Evolutionary conservation across 2,329 filamentous ascomycete species (phyloP), one percentile per base, ranked within the genome.

Genomic region (Aspergillus tubingensis): DNA sequence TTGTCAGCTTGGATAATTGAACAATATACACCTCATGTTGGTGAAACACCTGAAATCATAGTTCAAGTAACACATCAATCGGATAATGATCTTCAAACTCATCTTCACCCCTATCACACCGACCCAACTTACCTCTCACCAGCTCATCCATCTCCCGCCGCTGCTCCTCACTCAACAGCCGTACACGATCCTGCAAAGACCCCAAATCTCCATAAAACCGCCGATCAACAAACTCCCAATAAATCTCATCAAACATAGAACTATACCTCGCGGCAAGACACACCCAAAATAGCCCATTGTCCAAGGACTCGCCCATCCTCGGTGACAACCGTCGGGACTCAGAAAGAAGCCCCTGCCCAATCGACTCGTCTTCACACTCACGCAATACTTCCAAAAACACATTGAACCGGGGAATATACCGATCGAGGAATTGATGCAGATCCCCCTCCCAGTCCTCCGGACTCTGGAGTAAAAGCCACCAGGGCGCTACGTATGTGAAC

Each of bases 181-280:
- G 21, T 32, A 67, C 19, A 17, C 68, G 62, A 23, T 69, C 68
- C 8, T 68, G 59, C 44, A 69, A 44, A 10, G 65, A 66, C 2
- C 51, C 64, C 43, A 66, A 62, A 7, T 58, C 6, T 2, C 68
- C 69, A 59, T 66, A 67, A 44, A 66, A 66, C 23, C 23, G 43
- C 38, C 59, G 15, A 19, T 68, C 62, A 19, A 70, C 56, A 27
- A 68, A 69, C 6, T 44, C 62, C 67, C 66, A 72, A 60, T 71
- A 74, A 11, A 72, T 68, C 3, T 63, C 60, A 61, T 72, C 68
- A 36, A 72, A 67, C 64, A 67, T 65, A 49, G 60, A 69, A 55
- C 67, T 69, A 30, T 66, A 65, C 49, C 65, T 59, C 62, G 68
- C 68, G 10, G 68, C 68, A 38, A 68, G 61, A 48, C 65, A 67